Conservation (phyloP, 2,329 filamentous ascomycete genomes). For the Aspergillus costaricaensis region DNA sequence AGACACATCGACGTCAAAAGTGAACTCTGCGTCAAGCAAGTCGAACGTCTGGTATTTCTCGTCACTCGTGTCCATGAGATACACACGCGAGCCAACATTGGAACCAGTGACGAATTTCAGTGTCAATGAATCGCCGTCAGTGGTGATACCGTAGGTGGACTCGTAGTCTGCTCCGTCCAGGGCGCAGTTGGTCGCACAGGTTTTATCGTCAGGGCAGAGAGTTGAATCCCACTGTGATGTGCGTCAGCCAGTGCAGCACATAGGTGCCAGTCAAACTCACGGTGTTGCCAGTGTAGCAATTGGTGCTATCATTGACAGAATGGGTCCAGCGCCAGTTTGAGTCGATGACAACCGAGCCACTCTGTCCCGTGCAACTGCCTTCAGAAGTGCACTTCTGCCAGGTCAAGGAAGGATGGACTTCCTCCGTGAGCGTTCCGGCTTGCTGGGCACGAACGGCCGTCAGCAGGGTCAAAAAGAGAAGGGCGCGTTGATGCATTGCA, state of each 20-base stretch:
- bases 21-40: constrained; percentile 67
- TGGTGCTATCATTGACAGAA: constrained; percentile 48
- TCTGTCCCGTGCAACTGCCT: constrained; percentile 55
- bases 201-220: constrained; percentile 51
- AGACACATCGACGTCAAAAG: constrained; percentile 71
- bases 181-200: constrained; percentile 59
- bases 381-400: constrained; percentile 56
- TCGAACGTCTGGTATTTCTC: constrained; percentile 66
- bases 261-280: constrained; percentile 11
- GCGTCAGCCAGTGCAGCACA: not conserved
- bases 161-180: constrained; percentile 59
- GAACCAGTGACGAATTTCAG: constrained; percentile 51
- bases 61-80: constrained; percentile 61
- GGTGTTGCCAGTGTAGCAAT: constrained; percentile 59
- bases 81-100: constrained; percentile 57
- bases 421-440: constrained; percentile 31
- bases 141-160: constrained; percentile 54
- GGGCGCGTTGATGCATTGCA: constrained; percentile 33
- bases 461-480: constrained; percentile 34
- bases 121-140: constrained; percentile 50
- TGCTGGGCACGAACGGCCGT: constrained; percentile 33
- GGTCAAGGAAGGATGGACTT: constrained; percentile 54
- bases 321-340: constrained; percentile 62
- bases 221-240: constrained; percentile 43
- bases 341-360: constrained; percentile 58